Evolutionary conservation across 371 early-diverging fungal species (phyloP).

Genomic region (Syncephalis plumigaleata): DNA sequence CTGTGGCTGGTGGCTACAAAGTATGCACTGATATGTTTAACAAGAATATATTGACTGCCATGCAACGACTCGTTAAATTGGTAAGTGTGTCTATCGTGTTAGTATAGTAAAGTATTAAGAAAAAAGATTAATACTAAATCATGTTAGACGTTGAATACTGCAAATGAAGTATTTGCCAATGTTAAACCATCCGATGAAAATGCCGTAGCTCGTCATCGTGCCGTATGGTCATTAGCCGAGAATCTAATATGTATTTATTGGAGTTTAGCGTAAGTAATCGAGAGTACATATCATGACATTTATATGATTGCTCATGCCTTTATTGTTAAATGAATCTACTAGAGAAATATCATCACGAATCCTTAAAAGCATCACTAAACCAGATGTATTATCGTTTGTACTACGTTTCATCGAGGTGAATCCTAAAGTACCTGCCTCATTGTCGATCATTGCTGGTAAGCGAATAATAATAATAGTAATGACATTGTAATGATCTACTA

Average conservation of each 20-base stretch:
- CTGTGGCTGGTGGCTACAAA: conserved; percentile 32
- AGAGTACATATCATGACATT: not conserved
- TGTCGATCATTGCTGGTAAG: too few relatives aligned
- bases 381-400: conserved; percentile 16
- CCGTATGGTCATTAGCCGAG: conserved; percentile 51
- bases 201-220: conserved; percentile 29
- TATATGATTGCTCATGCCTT: not conserved
- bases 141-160: too few relatives aligned
- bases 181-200: conserved; percentile 21
- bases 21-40: conserved; percentile 46
- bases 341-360: conserved; percentile 50
- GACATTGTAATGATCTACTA: too few relatives aligned
- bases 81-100: too few relatives aligned
- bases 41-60: conserved; percentile 41
- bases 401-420: too few relatives aligned
- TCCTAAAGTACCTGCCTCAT: too few relatives aligned
- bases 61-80: conserved; percentile 23
- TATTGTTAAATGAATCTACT: too few relatives aligned
- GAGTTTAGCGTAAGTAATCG: conserved; percentile 21
- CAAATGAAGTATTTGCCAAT: conserved; percentile 11
- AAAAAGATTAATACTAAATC: too few relatives aligned
- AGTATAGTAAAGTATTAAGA: too few relatives aligned
- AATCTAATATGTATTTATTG: conserved; percentile 53
- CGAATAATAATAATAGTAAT: too few relatives aligned
- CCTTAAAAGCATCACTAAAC: conserved; percentile 40